phyloP scores from a whole-genome alignment of 495 filamentous ascomycete species.

The Neurospora sp. region DNA sequence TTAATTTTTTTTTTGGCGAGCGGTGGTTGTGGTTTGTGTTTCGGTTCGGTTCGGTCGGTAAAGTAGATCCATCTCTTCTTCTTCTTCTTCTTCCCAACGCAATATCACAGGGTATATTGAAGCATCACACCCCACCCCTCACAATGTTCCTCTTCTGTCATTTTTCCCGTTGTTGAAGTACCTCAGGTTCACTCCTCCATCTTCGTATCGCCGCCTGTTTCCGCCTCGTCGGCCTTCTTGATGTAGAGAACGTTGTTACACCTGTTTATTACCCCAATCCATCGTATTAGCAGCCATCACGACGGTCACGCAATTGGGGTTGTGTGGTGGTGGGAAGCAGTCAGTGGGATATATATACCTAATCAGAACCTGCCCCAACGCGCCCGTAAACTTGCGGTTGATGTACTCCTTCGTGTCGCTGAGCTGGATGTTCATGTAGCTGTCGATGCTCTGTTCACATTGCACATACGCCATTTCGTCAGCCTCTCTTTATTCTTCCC shows the following conservation, averaged over 20 bases:
- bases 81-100: too few species aligned
- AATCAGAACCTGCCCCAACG: conserved; percentile 83
- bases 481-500: too few species aligned
- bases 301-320: too few species aligned
- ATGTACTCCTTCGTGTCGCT: conserved; percentile 83
- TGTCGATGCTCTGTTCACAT: conserved; percentile 53
- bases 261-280: not conserved
- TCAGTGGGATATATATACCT: conserved; percentile 38
- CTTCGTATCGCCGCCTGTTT: conserved; percentile 37
- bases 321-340: too few species aligned
- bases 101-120: not conserved
- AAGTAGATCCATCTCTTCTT: too few species aligned
- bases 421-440: conserved; percentile 97
- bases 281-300: too few species aligned
- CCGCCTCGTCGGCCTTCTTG: conserved; percentile 51
- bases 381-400: conserved; percentile 73
- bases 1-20: too few species aligned
- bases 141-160: not conserved
- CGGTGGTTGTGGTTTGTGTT: too few species aligned
- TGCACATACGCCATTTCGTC: not conserved
- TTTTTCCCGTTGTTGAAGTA: not conserved
- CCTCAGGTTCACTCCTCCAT: conserved; percentile 42
- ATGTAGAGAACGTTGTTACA: conserved; percentile 90
- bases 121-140: not conserved
- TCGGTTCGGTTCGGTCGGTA: too few species aligned